Percentiles rank a stretch among this genome's conserved stretches.
These are phyloP conservation scores for Gelatoporia subvermispora DNA, from an alignment of 768 basidiomycete species.

Conservation along the genomic window DNA sequence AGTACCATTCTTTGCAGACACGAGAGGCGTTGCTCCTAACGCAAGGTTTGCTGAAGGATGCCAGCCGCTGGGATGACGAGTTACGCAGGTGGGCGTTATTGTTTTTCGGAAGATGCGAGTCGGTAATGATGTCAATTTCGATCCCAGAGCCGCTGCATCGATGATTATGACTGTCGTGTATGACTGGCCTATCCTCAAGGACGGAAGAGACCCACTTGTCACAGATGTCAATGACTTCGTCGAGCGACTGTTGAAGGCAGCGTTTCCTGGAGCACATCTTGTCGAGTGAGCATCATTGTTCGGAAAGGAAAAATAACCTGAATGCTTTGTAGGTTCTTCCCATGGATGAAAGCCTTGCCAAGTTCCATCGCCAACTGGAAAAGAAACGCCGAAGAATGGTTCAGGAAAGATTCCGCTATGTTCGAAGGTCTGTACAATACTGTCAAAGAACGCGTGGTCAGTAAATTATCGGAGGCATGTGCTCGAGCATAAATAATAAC, in stretches of 20 bases:
- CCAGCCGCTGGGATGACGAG: not conserved
- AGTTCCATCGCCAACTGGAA: constrained; percentile 27
- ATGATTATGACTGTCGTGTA: not conserved
- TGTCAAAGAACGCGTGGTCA: constrained; percentile 10
- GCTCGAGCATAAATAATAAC: no score
- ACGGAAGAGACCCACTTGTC: no score
- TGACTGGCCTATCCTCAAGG: no score
- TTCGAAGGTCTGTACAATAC: constrained; percentile 18
- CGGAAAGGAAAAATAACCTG: no score
- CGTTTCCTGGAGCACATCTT: no score
- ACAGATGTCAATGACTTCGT: no score
- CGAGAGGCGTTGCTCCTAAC: not conserved
- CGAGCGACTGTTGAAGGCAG: no score
- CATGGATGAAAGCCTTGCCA: constrained; percentile 29
- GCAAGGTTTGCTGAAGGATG: not conserved
- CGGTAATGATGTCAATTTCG: no score
- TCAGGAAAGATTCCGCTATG: constrained; percentile 18
- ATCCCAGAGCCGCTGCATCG: not conserved
- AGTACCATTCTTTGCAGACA: not conserved
- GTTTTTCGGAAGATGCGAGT: no score
- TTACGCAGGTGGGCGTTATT: not conserved
- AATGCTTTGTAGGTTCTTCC: constrained; percentile 16
- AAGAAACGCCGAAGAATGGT: constrained; percentile 19
- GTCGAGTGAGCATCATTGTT: no score
- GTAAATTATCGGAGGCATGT: no score